Percentiles rank a stretch among this genome's conserved stretches.
These are phyloP conservation scores for Prunus dulcis DNA, from an alignment of 306 rosid species.

Conservation along the genomic window DNA sequence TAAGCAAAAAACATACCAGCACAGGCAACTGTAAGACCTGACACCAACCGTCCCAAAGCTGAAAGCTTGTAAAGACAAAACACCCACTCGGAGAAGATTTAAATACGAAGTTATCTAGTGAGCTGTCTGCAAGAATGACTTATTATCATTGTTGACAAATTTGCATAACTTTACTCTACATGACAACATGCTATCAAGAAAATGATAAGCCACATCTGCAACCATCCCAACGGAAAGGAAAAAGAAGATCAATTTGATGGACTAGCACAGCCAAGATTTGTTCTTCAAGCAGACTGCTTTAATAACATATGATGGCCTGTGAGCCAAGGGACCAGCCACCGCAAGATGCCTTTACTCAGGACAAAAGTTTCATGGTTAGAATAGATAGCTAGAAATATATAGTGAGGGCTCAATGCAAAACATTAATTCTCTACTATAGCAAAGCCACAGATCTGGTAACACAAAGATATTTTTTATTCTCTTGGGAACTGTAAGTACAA, in stretches of 20 bases:
- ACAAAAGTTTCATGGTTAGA: neutral
- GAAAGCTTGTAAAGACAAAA: slow-evolving; percentile 60
- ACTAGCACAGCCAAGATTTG: neutral
- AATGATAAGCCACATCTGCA: neutral
- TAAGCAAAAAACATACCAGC: slow-evolving; percentile 50
- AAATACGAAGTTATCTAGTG: neutral
- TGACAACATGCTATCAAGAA: neutral
- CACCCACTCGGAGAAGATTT: slow-evolving; percentile 51
- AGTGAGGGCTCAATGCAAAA: neutral
- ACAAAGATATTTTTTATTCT: neutral
- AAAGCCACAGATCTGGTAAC: neutral
- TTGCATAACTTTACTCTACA: no score
- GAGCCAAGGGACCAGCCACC: neutral
- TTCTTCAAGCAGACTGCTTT: neutral
- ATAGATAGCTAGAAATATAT: neutral
- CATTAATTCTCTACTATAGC: neutral
- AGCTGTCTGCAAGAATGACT: neutral
- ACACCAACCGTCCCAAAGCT: slow-evolving; percentile 72
- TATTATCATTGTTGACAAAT: no score
- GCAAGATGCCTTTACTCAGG: neutral
- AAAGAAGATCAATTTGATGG: neutral
- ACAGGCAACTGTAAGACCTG: slow-evolving; percentile 81
- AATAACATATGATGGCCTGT: neutral
- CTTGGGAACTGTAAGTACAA: neutral
- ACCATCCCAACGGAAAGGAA: neutral